Evolutionary conservation across 768 basidiomycete genomes (phyloP).

Genomic region (Naganishia friedmannii): DNA sequence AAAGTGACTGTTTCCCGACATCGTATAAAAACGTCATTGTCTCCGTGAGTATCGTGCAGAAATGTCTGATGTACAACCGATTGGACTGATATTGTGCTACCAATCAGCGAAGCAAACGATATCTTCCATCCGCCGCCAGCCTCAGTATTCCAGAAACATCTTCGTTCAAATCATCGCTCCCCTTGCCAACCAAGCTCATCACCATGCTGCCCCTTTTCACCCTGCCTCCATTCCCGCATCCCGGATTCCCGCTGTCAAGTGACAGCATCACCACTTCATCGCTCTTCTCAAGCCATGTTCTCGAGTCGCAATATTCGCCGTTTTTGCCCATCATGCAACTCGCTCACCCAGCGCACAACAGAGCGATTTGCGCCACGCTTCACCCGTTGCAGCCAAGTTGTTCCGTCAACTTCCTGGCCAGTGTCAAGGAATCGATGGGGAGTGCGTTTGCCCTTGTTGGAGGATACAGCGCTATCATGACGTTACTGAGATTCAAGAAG

Average conservation of each 20-base stretch:
- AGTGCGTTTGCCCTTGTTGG: conserved; percentile 26
- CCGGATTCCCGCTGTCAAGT: conserved; percentile 8
- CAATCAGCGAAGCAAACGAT: conserved; percentile 18
- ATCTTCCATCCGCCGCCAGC: conserved; percentile 8
- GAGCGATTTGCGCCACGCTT: conserved; percentile 25
- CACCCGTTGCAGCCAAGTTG: conserved; percentile 30
- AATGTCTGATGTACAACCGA: not conserved
- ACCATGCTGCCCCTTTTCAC: conserved; percentile 24
- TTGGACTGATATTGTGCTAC: not conserved
- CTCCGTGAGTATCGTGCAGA: not conserved
- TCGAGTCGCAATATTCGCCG: conserved; percentile 21
- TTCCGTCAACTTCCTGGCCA: conserved; percentile 5
- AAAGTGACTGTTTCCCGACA: conserved; percentile 20
- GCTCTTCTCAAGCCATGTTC: not conserved
- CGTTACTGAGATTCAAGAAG: conserved; percentile 11
- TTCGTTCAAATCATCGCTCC: not conserved
- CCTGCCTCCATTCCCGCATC: conserved; percentile 15
- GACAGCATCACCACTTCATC: not conserved
- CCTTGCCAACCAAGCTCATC: conserved; percentile 10
- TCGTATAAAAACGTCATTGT: conserved; percentile 26
- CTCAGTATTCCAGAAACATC: conserved; percentile 7
- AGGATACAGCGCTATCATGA: conserved; percentile 26
- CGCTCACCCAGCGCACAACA: conserved; percentile 11
- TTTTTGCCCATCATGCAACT: conserved; percentile 20
- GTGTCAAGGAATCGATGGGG: conserved; percentile 21